Base-by-base conservation (phyloP, 2,329 filamentous ascomycete species). In the Diaporthe sp. region DNA sequence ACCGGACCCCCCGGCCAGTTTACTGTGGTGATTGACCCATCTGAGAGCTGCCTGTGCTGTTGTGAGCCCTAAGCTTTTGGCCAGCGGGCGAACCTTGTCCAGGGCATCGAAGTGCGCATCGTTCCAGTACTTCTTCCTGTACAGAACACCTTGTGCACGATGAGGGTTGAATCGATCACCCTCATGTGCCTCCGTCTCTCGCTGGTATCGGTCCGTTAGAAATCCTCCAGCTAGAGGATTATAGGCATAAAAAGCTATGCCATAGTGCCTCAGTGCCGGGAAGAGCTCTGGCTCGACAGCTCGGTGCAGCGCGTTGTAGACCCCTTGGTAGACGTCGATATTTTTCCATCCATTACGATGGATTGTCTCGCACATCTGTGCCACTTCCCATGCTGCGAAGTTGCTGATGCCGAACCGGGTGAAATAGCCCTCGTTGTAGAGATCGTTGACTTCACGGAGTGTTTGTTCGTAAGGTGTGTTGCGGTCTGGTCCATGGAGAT, bases 11-110 rank as follows among this genome's bases (percentile, higher is more conserved):
- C 82, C 80, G 71, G 82, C 84, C 61, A 90, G 79, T 65, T 85
- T 82, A n/a, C 89, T 92, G 81, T 94, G 93, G 79, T 94, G 91
- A 39, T 87, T 86, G 31, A 89, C 80, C 92, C 92, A 94, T 73
- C 92, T 86, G 76, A 94, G 84, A 1, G 91, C 92, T 4, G 87
- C 89, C 82, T 95, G 93, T 39, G 93, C 86, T 78, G 92, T 81
- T 0, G 91, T 90, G 74, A 94, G 79, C 0, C 87, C 88, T 80
- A 94, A 87, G 80, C 92, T 91, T 78, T 90, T 82, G 2, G 90
- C 88, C 0, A 90, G 92, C 0, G 88, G 86, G 80, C 93, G 89
- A 75, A 95, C 88, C 44, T 92, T 82, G 22, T 87, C 84, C 39
- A 95, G 84, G 0, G 93, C 93, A 37, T 91, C 78, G 75, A 86